A percentile compares a stretch with the other conserved stretches of the same genome.
Conservation (phyloP, 2,329 filamentous ascomycete species). For the Zopfia rhizophila region DNA sequence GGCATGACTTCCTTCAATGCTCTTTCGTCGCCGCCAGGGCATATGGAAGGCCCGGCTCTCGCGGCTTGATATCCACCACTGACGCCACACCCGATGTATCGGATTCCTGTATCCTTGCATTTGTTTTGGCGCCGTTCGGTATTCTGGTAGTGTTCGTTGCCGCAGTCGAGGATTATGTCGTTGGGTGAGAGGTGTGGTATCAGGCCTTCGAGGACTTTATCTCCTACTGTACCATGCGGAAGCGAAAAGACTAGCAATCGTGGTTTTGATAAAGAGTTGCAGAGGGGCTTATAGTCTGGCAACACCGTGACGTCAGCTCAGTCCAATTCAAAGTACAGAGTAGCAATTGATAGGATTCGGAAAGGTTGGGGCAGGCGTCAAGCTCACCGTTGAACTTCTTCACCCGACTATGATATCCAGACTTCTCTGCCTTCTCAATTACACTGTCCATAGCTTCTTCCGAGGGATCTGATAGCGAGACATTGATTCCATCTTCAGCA, state of each 20-base stretch:
- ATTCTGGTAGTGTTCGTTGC: conserved; percentile 73
- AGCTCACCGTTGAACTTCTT: conserved; percentile 49
- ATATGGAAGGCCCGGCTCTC: conserved; percentile 73
- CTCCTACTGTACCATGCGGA: conserved; percentile 61
- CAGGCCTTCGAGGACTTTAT: conserved; percentile 59
- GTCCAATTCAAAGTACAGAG: not conserved
- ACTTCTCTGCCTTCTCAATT: conserved; percentile 53
- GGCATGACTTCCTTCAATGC: conserved; percentile 70
- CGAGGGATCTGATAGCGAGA: conserved; percentile 66
- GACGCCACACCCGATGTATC: conserved; percentile 74
- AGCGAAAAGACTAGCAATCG: conserved; percentile 65
- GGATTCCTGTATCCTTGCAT: conserved; percentile 66
- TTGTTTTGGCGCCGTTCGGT: conserved; percentile 72
- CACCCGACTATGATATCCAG: conserved; percentile 50
- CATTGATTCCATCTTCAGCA: conserved; percentile 65
- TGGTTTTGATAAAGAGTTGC: conserved; percentile 58
- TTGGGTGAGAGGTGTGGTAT: conserved; percentile 64
- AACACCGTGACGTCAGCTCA: conserved; percentile 33
- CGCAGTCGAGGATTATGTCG: conserved; percentile 75
- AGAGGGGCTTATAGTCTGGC: conserved; percentile 62
- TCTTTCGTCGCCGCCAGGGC: conserved; percentile 69
- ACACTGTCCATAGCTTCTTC: conserved; percentile 60
- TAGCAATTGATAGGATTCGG: not conserved
- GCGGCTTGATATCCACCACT: conserved; percentile 76
- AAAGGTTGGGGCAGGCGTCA: no score